These are phyloP conservation scores for Neonectria coccinea DNA, from an alignment of 2,329 filamentous ascomycete genomes.

Conservation along the genomic window DNA sequence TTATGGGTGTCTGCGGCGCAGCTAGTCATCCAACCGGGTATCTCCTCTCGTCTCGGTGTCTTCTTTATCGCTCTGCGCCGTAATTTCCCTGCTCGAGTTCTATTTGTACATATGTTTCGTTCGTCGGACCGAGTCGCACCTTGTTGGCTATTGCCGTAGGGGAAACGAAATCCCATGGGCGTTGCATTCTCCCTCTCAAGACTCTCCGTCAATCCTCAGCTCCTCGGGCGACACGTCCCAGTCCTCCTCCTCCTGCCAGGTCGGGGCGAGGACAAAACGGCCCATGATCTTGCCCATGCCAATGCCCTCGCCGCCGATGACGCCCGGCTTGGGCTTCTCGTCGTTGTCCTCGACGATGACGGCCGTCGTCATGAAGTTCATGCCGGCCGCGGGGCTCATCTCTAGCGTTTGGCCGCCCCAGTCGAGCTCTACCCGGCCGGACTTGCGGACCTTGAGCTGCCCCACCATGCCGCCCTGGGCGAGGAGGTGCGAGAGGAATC, in stretches of 20 bases:
- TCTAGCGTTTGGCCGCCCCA: slow-evolving; percentile 71
- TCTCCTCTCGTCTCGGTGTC: slow-evolving; percentile 12
- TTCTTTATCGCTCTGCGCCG: slow-evolving; percentile 10
- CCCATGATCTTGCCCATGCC: slow-evolving; percentile 74
- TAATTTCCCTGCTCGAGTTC: slow-evolving; percentile 6
- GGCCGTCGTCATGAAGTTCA: slow-evolving; percentile 68
- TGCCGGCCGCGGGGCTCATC: slow-evolving; percentile 63
- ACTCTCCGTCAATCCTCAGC: slow-evolving; percentile 37
- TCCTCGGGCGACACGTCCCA: slow-evolving; percentile 61
- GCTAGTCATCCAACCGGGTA: slow-evolving; percentile 9
- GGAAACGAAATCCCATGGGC: not conserved
- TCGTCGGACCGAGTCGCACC: slow-evolving; percentile 7
- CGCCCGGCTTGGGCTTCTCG: slow-evolving; percentile 58
- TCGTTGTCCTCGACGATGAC: slow-evolving; percentile 70
- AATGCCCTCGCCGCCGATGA: slow-evolving; percentile 63
- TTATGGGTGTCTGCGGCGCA: slow-evolving; percentile 5
- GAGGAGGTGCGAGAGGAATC: slow-evolving; percentile 55
- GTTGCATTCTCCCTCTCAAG: slow-evolving; percentile 4
- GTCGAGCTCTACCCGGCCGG: slow-evolving; percentile 70
- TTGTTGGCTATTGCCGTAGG: not conserved
- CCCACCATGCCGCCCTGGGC: slow-evolving; percentile 69
- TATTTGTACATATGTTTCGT: slow-evolving; percentile 17
- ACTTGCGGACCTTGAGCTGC: slow-evolving; percentile 69
- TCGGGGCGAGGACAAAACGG: slow-evolving; percentile 69
- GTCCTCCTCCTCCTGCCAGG: slow-evolving; percentile 68